Conservation (phyloP, 2,329 filamentous ascomycete genomes). For the Penicillium sp. region DNA sequence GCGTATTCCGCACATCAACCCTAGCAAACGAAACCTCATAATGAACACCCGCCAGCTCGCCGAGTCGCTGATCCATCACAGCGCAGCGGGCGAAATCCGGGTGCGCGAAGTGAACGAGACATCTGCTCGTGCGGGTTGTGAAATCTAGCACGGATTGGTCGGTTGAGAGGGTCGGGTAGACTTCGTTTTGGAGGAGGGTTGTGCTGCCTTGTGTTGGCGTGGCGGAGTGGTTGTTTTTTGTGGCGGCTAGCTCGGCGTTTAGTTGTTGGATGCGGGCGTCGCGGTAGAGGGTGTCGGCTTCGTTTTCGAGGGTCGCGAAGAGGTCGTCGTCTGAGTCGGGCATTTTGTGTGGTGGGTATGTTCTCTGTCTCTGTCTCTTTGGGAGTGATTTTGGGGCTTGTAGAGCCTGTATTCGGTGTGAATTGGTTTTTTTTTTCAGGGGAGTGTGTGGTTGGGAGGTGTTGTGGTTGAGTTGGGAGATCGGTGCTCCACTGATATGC, state of each 20-base stretch:
- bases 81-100: conserved; percentile 60
- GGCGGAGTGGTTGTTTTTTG: conserved; percentile 42
- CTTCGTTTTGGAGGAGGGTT: conserved; percentile 25
- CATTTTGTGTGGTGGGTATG: conserved; percentile 29
- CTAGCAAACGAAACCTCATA: conserved; percentile 45
- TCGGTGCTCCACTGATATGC: conserved; percentile 9
- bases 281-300: conserved; percentile 54
- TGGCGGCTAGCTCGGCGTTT: conserved; percentile 53
- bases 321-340: conserved; percentile 56
- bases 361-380: no score
- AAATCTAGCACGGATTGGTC: conserved; percentile 59
- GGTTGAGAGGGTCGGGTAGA: conserved; percentile 42
- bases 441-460: conserved; percentile 8
- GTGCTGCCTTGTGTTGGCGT: conserved; percentile 29
- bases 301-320: conserved; percentile 53
- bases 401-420: background rate
- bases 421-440: conserved; percentile 2
- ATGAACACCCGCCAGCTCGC: conserved; percentile 42
- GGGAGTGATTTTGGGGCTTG: background rate
- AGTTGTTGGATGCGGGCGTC: conserved; percentile 58
- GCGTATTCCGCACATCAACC: conserved; percentile 45
- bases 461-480: conserved; percentile 1
- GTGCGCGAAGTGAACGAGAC: conserved; percentile 62
- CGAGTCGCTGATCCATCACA: conserved; percentile 59
- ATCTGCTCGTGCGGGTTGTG: conserved; percentile 56